These are phyloP conservation scores for Alnus glutinosa DNA, from an alignment of 306 rosid genomes.

Conservation along the genomic window DNA sequence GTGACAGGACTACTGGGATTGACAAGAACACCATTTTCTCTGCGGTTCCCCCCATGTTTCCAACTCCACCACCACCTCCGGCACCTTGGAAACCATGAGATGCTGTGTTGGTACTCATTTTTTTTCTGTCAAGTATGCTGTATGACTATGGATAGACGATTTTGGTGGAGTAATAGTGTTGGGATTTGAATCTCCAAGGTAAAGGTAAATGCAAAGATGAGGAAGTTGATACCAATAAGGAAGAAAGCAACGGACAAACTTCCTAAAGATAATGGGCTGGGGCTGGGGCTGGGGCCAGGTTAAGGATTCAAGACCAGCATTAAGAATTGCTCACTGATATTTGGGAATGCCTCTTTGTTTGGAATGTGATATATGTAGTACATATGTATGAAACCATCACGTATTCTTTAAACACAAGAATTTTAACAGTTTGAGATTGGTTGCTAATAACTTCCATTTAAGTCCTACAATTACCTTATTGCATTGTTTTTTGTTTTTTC, in stretches of 20 bases:
- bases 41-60: conserved; percentile 97
- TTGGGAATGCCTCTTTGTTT: conserved; percentile 36
- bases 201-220: conserved; percentile 38
- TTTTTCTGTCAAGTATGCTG: conserved; percentile 37
- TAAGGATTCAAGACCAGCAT: conserved; percentile 26
- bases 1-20: conserved; percentile 60
- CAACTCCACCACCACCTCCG: conserved; percentile 99
- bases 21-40: conserved; percentile 94
- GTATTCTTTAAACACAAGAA: conserved; percentile 74
- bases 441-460: conserved; percentile 34
- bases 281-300: conserved; percentile 36
- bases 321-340: conserved; percentile 34
- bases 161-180: conserved; percentile 42
- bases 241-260: conserved; percentile 21
- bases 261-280: conserved; percentile 31
- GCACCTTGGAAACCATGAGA: conserved; percentile 95
- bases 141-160: conserved; percentile 41
- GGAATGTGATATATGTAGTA: conserved; percentile 58
- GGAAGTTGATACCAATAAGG: conserved; percentile 29
- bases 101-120: background rate
- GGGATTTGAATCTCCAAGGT: conserved; percentile 37
- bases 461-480: conserved; percentile 12
- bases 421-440: conserved; percentile 54
- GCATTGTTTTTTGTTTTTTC: background rate
- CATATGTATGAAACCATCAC: conserved; percentile 46